Base-by-base conservation (phyloP, 1,284 basidiomycete species). In the Marasmius tenuissimus region DNA sequence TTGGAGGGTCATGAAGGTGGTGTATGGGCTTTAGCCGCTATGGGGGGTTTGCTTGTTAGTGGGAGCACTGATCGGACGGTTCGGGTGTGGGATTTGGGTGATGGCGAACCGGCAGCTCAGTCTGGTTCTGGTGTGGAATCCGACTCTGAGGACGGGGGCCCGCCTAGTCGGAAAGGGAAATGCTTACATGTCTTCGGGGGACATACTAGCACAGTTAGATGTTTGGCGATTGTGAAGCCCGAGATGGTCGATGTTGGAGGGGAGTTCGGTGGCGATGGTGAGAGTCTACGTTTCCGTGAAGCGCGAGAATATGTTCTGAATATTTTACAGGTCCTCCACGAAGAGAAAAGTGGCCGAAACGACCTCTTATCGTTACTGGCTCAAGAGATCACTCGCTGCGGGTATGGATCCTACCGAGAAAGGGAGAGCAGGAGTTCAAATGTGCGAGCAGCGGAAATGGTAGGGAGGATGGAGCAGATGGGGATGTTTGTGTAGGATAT, bases 41-140 rank as follows among this genome's bases (percentile, higher is more conserved):
- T 84, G 62, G 88, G 92, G 71, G 91, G 97, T 70, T 91, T 88
- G 1, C 85, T 98, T 11, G 96, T 98, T 64, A 94, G 91, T 64
- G 96, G 96, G 18, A 94, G 92, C 39, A 98, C 96, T 5, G 96
- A 98, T 77, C 87, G 96, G 38, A 97, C 94, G 1, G 93, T 98
- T 45, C 86, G 96, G 50, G 91, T 97, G 55, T 98, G 96, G 96
- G 90, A 97, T 73, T 80, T 97, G 57, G 52, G 34, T 9, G 38
- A 14, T 33, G 50, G 22, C 12, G 50, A 51, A 10, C 20, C 52
- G 14, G 22, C 10, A 33, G 33, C 20, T 16, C 12, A 16, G 16
- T 34, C 33, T 9, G 52, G 8, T 8, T 6, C 33, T 12, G 27
- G 18, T 11, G 48, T 20, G 20, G 52, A 54, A n/a, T 11, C 10